These are phyloP conservation scores for Ceratobasidium sp. DNA, from an alignment of 1,284 basidiomycete genomes.

Conservation along the genomic window DNA sequence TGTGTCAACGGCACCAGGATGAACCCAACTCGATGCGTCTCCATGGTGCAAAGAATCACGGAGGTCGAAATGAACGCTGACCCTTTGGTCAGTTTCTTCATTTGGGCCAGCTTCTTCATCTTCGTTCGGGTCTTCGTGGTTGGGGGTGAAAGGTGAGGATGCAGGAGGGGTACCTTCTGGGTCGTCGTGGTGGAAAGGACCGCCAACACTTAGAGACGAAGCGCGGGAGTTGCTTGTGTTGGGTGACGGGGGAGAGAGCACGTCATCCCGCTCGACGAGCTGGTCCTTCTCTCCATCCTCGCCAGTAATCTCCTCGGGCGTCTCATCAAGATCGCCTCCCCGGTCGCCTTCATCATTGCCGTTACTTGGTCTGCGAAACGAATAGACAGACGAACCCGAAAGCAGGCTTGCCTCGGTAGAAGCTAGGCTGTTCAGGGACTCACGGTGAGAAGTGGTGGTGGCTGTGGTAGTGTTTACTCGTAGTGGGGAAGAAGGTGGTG, in stretches of 20 bases:
- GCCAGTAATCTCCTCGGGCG: background rate
- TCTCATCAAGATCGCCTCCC: background rate
- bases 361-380: slow-evolving; percentile 5
- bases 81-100: slow-evolving; percentile 15
- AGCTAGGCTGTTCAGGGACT: slow-evolving; percentile 38
- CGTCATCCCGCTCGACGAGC: background rate
- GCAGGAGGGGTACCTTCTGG: background rate
- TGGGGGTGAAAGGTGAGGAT: slow-evolving; percentile 1
- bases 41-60: background rate
- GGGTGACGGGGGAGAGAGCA: slow-evolving; percentile 13
- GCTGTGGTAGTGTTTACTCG: slow-evolving; percentile 2
- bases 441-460: slow-evolving; percentile 28
- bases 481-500: slow-evolving; percentile 22
- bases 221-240: slow-evolving; percentile 28
- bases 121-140: background rate
- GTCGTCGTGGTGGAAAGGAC: slow-evolving; percentile 41
- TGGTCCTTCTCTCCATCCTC: background rate
- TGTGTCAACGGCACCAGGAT: background rate
- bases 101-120: too few species aligned
- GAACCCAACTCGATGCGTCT: background rate
- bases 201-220: slow-evolving; percentile 34
- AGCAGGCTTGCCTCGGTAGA: slow-evolving; percentile 41
- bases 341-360: background rate
- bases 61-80: slow-evolving; percentile 1
- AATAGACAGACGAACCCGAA: slow-evolving; percentile 32